These are phyloP conservation scores for Mucor irregularis DNA, from an alignment of 371 early-diverging fungal genomes.

Conservation along the genomic window DNA sequence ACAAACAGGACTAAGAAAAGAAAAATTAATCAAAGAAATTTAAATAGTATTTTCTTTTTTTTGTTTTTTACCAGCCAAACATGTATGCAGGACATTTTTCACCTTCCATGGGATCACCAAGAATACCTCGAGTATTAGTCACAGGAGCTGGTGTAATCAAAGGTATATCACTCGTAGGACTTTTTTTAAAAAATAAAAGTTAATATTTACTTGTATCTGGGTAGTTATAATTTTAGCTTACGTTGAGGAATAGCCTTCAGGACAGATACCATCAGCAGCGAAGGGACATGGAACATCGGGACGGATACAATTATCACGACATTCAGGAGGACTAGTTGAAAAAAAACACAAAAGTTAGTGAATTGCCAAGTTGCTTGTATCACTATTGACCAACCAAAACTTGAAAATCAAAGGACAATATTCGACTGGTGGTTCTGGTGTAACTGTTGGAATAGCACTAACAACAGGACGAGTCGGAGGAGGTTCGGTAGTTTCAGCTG, in stretches of 20 bases:
- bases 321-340: slow-evolving; percentile 19
- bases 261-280: slow-evolving; percentile 5
- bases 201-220: not conserved
- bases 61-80: not conserved
- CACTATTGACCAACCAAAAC: not conserved
- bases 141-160: not conserved
- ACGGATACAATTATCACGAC: slow-evolving; percentile 10
- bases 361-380: not conserved
- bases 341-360: not conserved
- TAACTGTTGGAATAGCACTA: too few species aligned
- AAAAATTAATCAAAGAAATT: too few species aligned
- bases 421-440: too few species aligned
- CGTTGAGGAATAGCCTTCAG: not conserved
- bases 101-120: too few species aligned
- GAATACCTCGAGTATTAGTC: not conserved
- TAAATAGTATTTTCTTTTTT: not conserved
- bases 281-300: slow-evolving; percentile 11
- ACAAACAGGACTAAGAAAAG: slow-evolving; percentile 6
- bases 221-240: not conserved
- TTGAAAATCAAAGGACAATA: not conserved
- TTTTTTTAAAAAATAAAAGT: not conserved
- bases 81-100: slow-evolving; percentile 7
- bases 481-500: not conserved
- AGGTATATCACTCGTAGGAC: not conserved
- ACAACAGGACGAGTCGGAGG: too few species aligned